Evolutionary conservation across 2,329 filamentous ascomycete genomes (phyloP), one percentile per base, ranked within the genome.

Genomic region (Cytospora mali): DNA sequence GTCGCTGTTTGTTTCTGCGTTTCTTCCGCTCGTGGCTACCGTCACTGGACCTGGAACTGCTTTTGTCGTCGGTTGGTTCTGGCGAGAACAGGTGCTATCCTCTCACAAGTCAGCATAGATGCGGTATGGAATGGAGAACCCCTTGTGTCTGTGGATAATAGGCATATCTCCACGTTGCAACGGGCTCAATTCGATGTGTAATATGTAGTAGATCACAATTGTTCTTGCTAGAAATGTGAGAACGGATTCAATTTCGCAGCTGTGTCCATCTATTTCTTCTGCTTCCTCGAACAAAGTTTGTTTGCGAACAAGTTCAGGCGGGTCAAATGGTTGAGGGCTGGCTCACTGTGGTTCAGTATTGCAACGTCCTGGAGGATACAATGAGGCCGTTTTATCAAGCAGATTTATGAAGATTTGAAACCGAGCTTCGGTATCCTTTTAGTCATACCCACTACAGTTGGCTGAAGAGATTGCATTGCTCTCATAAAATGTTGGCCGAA

Each of bases 1-100:
- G 14, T 46, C 54, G 9, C 16, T 55, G 16, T 13, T 25, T 46
- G 14, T 29, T 18, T 55, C 35, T 55, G 25, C 16, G 3, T 16
- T 42, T 29, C 23, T 46, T 48, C 54, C 35, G 21, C 25, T 55
- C 14, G n/a, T 54, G 29, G 28, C 31, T 21, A 21, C 21, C 14
- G 52, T 25, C 3, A 25, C 52, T 13, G 52, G 52, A n/a, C 52
- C 52, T 18, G 52, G 52, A 4, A 54, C n/a, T 25, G 52, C 52
- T 25, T 39, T 54, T 25, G 52, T 25, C 29, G 6, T 54, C 3
- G 52, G 52, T 7, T 54, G 52, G 52, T 54, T 9, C 6, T 54
- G 52, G 52, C 6, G 52, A 39, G 52, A 54, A 25, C 52, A 39
- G n/a, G 31, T 25, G 10, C 4, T 54, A 6, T 54, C 29, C 14